Conservation (phyloP, 108 stramenopile species). For the Parmales sp. region DNA sequence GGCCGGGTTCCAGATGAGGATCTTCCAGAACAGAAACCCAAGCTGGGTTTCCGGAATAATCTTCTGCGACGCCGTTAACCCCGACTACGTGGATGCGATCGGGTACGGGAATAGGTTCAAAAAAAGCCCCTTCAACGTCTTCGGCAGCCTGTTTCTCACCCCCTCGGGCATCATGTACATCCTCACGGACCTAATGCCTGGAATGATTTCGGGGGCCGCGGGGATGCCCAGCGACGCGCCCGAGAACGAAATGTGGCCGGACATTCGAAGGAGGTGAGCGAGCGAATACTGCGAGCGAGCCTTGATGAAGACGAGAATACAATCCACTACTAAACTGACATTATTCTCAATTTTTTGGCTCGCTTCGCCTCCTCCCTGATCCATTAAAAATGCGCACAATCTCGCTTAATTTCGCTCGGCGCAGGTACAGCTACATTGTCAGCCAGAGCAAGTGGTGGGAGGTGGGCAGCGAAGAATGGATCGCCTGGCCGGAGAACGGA, state of each 20-base stretch:
- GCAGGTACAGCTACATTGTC: not conserved
- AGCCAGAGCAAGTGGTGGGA: not conserved
- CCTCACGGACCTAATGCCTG: not conserved
- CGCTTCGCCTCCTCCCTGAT: too few relatives aligned
- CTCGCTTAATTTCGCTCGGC: too few relatives aligned
- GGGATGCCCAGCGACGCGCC: not conserved
- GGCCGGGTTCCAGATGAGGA: constrained; percentile 4
- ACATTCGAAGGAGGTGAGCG: too few relatives aligned
- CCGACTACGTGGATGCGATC: not conserved
- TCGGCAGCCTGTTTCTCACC: not conserved
- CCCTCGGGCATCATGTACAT: not conserved
- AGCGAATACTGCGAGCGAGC: too few relatives aligned
- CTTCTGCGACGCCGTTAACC: constrained; percentile 1
- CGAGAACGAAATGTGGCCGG: not conserved
- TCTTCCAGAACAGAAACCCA: not conserved
- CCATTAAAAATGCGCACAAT: too few relatives aligned
- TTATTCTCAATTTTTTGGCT: too few relatives aligned
- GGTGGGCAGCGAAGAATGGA: not conserved
- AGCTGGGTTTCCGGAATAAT: not conserved
- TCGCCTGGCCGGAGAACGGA: not conserved
- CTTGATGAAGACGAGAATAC: too few relatives aligned
- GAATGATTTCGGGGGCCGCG: not conserved
- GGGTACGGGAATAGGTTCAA: not conserved
- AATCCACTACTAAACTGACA: too few relatives aligned
- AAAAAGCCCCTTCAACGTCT: not conserved